These are phyloP conservation scores for Pythium oligandrum DNA, from an alignment of 352 stramenopile species.

Conservation along the genomic window DNA sequence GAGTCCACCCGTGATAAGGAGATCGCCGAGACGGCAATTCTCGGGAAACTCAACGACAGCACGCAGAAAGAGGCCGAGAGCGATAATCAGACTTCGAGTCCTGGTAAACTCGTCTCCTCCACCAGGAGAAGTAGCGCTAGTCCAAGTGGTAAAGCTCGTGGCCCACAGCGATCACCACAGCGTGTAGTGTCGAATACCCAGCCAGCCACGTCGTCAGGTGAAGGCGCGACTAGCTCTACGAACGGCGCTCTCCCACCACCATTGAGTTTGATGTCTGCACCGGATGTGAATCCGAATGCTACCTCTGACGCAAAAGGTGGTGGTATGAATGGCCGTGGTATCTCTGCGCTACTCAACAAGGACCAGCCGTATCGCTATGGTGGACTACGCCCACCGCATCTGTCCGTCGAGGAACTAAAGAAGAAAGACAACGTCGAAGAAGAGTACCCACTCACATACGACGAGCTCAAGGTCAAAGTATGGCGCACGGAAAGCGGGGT, in stretches of 20 bases:
- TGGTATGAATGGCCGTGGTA: not conserved
- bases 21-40: too few relatives aligned
- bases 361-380: conserved; percentile 71
- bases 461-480: conserved; percentile 82
- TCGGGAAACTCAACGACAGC: not conserved
- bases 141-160: too few relatives aligned
- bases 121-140: not conserved
- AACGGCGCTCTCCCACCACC: conserved; percentile 7
- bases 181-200: not conserved
- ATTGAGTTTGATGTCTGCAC: conserved; percentile 14
- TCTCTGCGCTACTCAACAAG: conserved; percentile 44
- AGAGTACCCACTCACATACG: conserved; percentile 83
- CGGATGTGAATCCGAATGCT: conserved; percentile 2
- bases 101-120: not conserved
- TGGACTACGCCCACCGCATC: conserved; percentile 50
- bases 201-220: not conserved
- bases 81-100: conserved; percentile 20
- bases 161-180: too few relatives aligned
- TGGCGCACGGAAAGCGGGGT: conserved; percentile 23
- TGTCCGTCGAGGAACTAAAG: conserved; percentile 74
- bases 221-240: not conserved
- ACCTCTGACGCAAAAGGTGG: too few relatives aligned
- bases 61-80: not conserved
- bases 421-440: conserved; percentile 85
- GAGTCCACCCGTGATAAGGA: conserved; percentile 17